phyloP scores from a whole-genome alignment of 345 rosid genomes.

The Litchi chinensis region DNA sequence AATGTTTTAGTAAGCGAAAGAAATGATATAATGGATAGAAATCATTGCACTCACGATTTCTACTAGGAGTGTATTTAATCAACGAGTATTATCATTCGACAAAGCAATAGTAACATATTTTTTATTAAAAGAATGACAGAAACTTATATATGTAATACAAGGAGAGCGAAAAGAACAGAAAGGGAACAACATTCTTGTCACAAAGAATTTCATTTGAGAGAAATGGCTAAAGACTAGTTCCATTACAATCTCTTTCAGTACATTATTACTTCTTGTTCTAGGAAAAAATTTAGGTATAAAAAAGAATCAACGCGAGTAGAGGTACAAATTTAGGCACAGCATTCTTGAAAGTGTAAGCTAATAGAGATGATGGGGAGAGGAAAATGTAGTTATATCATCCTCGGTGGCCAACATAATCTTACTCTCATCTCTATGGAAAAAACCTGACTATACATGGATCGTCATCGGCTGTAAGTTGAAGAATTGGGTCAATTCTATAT shows the following conservation, averaged over 20 bases:
- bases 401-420: not conserved
- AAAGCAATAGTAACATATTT: not conserved
- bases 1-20: too few relatives aligned
- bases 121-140: not conserved
- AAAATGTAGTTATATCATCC: not conserved
- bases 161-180: not conserved
- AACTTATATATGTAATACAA: not conserved
- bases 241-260: slow-evolving; percentile 24
- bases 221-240: slow-evolving; percentile 17
- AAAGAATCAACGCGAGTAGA: slow-evolving; percentile 26
- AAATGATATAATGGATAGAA: too few relatives aligned
- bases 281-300: slow-evolving; percentile 24
- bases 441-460: slow-evolving; percentile 26
- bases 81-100: not conserved
- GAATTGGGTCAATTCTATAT: slow-evolving; percentile 16
- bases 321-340: not conserved
- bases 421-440: slow-evolving; percentile 21
- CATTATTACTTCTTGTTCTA: slow-evolving; percentile 20
- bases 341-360: slow-evolving; percentile 18
- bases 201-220: slow-evolving; percentile 16
- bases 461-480: slow-evolving; percentile 25
- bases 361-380: slow-evolving; percentile 17
- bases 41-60: too few relatives aligned
- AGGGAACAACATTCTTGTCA: too few relatives aligned
- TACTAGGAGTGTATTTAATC: too few relatives aligned